These are phyloP conservation scores for Trichothecium roseum DNA, from an alignment of 2,329 filamentous ascomycete species.

Conservation along the genomic window DNA sequence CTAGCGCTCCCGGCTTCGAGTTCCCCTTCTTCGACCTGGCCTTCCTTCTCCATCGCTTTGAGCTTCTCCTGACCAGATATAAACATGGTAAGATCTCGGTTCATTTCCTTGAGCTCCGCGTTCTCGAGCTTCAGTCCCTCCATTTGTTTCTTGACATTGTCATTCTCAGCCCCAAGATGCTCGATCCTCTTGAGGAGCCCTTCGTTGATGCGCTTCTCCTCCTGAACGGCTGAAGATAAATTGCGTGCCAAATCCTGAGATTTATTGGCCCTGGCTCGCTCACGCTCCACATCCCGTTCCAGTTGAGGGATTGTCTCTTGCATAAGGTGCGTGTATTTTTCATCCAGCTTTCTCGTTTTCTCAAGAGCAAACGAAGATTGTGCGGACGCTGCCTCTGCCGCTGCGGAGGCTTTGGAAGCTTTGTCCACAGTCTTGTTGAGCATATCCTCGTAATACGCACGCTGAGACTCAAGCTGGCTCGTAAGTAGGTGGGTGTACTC, in stretches of 20 bases:
- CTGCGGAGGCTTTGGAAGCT: slow-evolving; percentile 60
- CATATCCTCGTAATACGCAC: slow-evolving; percentile 89
- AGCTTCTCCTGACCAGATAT: slow-evolving; percentile 77
- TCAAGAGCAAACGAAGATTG: slow-evolving; percentile 37
- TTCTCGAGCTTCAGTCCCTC: slow-evolving; percentile 51
- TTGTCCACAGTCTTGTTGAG: slow-evolving; percentile 85
- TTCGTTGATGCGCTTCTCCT: slow-evolving; percentile 78
- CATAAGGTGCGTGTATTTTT: slow-evolving; percentile 32
- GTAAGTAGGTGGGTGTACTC: slow-evolving; percentile 94
- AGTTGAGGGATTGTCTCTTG: slow-evolving; percentile 52
- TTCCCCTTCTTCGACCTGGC: slow-evolving; percentile 54
- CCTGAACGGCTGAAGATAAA: slow-evolving; percentile 65
- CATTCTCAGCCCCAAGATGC: slow-evolving; percentile 55
- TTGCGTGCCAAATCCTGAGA: slow-evolving; percentile 66
- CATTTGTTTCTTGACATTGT: slow-evolving; percentile 45
- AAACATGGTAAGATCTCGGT: slow-evolving; percentile 78
- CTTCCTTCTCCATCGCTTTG: slow-evolving; percentile 55
- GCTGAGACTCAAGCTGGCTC: slow-evolving; percentile 84
- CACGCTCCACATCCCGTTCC: slow-evolving; percentile 62
- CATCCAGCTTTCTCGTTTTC: slow-evolving; percentile 41
- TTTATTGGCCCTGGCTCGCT: slow-evolving; percentile 57
- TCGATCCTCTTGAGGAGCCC: slow-evolving; percentile 75
- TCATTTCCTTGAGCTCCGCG: slow-evolving; percentile 71
- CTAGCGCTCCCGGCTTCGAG: slow-evolving; percentile 63
- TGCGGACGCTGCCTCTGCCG: slow-evolving; percentile 51